phyloP scores from a whole-genome alignment of 345 rosid genomes.

The Cardiospermum halicacabum region DNA sequence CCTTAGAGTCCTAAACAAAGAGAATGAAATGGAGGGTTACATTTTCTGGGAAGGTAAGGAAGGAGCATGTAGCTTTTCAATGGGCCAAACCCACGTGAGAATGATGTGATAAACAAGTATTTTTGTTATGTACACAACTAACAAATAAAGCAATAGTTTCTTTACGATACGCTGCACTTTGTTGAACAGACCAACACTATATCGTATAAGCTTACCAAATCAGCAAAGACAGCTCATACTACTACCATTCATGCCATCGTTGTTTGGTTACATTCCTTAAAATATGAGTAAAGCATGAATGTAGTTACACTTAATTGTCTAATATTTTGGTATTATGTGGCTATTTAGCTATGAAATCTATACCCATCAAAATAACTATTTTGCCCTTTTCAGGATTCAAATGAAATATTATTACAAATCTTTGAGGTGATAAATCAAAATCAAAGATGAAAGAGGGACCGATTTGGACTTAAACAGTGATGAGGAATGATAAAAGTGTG shows the following conservation, averaged over 20 bases:
- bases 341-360: too few species aligned
- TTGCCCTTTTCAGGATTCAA: too few species aligned
- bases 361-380: too few species aligned
- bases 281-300: not conserved
- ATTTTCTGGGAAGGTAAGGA: too few species aligned
- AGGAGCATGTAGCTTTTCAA: too few species aligned
- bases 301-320: not conserved
- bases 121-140: not conserved
- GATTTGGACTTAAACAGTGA: not conserved
- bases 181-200: not conserved
- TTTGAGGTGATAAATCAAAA: conserved; percentile 7
- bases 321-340: too few species aligned
- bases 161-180: not conserved
- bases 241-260: not conserved
- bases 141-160: not conserved
- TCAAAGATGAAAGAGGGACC: not conserved
- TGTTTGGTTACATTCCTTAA: not conserved
- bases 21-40: too few species aligned
- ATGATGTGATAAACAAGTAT: not conserved
- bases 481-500: too few species aligned
- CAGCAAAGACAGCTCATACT: not conserved
- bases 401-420: too few species aligned
- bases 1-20: too few species aligned
- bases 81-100: not conserved
- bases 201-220: not conserved